Base-by-base conservation (phyloP, 2,329 filamentous ascomycete species). In the Podosphaera fusca region DNA sequence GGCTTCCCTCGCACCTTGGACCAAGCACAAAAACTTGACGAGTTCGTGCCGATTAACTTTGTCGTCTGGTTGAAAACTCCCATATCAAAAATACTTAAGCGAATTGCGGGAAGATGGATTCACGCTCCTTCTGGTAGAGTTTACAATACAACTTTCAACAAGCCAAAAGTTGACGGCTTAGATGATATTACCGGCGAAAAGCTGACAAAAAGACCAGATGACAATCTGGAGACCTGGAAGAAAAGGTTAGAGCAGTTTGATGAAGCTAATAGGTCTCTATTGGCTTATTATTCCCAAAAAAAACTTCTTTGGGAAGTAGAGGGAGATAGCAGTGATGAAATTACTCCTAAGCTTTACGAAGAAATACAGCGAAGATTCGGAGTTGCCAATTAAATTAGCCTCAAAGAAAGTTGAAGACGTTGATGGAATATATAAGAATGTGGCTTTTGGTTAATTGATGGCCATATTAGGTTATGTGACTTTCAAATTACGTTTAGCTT, bases 91-190 rank as follows among this genome's bases (percentile, higher is more conserved):
- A 88, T 98, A 59, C 77, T 96, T 62, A 81, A 88, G 63, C 84
- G 92, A 57, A 95, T 98, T 63, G 81, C 85, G 49, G 88, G 87
- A 55, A 84, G 92, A 58, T 95, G 89, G 89, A 84, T 95, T 46
- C 92, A 98, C 70, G 85, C 85, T 65, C 81, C 87, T 0, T 94
- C 87, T 0, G 92, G 92, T 1, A 78, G 92, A 34, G 84, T 95
- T 14, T 98, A 98, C 74, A 98, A 98, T 69, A 94, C 88, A 2
- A 82, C 82, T 0, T 98, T 95, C 73, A 88, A 96, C 67, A 77
- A 85, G 6, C 92, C 92, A 0, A 84, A 82, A 62, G 80, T 89
- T 1, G 71, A 80, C 0, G 90, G 92, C 33, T 79, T 75, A 62
- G 92, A 98, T 70, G 92, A 98, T 68, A 67, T 95, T 53, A 98